Base-by-base conservation (phyloP, 108 stramenopile genomes). In the Epithemia pelagica region DNA sequence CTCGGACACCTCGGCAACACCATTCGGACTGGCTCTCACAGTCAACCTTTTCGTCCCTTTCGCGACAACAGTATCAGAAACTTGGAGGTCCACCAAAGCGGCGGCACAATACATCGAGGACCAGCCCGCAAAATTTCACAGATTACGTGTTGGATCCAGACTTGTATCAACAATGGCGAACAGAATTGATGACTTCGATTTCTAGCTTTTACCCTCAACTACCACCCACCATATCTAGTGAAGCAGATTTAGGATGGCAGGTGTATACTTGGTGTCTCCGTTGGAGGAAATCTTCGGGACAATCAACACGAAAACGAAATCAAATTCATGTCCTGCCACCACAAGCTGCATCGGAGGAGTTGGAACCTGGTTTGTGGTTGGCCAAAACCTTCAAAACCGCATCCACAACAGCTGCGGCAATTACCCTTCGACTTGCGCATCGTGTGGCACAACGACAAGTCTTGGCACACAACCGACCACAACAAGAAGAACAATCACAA, bases 321-420 rank as follows among this genome's bases (percentile, higher is more conserved):
- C 37, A 46, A 15, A 46, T 10, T 15, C 10, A 46, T 46, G 10
- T 10, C 5, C 37, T 10, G 37, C 37, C 15, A 5, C 37, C 5
- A 46, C 37, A 46, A 46, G 10, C 37, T 10, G 37, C 37, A 15
- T 15, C 37, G 10, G 5, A 5, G 37, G 37, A 46, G 5, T 46
- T 15, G 10, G 5, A 46, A 10, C 37, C 37, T 10, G 57, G 57
- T 25, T 58, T 58, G 26, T 58, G 24, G 24, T 58, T 58, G 24
- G 57, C 57, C 57, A 58, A 58, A 20, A 58, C 57, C 24, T 58
- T 58, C 19, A 58, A 58, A 58, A 58, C 57, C 7, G 57, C 26
- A 58, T 58, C 57, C 24, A 27, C 15, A 8, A 58, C 57, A 8
- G 57, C 57, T 19, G 57, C 57, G 26, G 57, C 57, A 5, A 58